phyloP scores from a whole-genome alignment of 805 yeast species.

The Metschnikowia continentalis region DNA sequence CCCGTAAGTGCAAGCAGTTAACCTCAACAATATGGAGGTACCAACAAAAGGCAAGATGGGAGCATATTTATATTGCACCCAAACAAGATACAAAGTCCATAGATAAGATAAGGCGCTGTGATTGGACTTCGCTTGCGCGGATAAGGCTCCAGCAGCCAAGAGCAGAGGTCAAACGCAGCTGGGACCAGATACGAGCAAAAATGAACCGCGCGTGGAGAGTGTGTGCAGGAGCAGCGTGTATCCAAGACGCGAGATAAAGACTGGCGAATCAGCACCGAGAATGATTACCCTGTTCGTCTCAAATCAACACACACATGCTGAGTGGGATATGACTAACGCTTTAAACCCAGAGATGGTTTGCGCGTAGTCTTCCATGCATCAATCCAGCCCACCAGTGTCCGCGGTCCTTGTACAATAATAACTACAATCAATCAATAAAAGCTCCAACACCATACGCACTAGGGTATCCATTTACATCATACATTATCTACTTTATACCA shows the following conservation, averaged over 20 bases:
- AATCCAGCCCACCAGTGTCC: no score
- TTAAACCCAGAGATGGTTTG: no score
- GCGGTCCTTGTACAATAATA: no score
- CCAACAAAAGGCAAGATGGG: not conserved
- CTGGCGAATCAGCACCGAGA: not conserved
- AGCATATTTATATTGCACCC: slow-evolving; percentile 3
- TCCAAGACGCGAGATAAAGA: slow-evolving; percentile 1
- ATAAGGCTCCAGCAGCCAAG: not conserved
- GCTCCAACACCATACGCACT: no score
- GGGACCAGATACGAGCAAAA: not conserved
- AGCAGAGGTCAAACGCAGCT: not conserved
- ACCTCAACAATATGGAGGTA: not conserved
- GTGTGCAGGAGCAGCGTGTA: not conserved
- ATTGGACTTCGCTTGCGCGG: slow-evolving; percentile 2
- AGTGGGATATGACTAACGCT: no score
- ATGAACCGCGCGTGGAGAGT: not conserved
- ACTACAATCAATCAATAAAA: no score
- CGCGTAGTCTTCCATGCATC: not conserved
- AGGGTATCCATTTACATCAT: no score
- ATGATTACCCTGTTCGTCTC: not conserved
- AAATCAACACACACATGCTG: not conserved
- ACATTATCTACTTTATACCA: not conserved
- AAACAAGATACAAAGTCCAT: slow-evolving; percentile 1
- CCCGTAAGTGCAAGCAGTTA: not conserved
- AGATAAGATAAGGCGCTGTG: slow-evolving; percentile 6